Conservation (phyloP, 2,329 filamentous ascomycete genomes). For the Paradendryphiella salina region DNA sequence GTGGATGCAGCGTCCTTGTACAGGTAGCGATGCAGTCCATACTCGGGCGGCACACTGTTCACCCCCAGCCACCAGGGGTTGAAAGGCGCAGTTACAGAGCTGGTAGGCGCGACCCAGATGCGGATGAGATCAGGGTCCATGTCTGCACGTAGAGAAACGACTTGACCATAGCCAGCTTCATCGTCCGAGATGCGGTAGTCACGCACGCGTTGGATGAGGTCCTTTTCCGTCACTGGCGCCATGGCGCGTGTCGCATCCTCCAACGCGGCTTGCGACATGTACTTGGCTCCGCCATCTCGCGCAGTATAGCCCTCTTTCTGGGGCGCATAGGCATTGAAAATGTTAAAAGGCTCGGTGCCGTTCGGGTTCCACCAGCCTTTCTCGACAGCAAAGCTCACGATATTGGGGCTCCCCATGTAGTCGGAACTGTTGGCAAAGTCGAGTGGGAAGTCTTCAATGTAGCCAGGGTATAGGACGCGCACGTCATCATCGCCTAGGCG, state of each 20-base stretch:
- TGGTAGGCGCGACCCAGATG: constrained; percentile 43
- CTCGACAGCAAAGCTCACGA: constrained; percentile 43
- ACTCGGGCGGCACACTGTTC: constrained; percentile 35
- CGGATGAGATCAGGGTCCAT: constrained; percentile 40
- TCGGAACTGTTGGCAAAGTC: constrained; percentile 36
- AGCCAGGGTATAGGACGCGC: constrained; percentile 43
- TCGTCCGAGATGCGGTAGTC: constrained; percentile 45
- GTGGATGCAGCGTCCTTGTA: constrained; percentile 40
- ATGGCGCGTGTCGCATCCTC: constrained; percentile 48
- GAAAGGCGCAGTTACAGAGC: constrained; percentile 43
- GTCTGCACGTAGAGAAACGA: constrained; percentile 32
- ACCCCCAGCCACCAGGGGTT: constrained; percentile 45
- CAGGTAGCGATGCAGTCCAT: constrained; percentile 43
- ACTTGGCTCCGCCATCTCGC: constrained; percentile 44
- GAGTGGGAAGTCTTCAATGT: constrained; percentile 44
- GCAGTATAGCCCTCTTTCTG: constrained; percentile 36
- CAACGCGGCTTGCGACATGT: constrained; percentile 45
- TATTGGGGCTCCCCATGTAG: constrained; percentile 42
- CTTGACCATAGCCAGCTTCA: constrained; percentile 45
- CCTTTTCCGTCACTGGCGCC: constrained; percentile 55
- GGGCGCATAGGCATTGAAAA: constrained; percentile 43
- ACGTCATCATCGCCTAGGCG: constrained; percentile 38
- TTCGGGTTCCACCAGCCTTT: constrained; percentile 44
- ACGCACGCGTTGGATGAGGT: constrained; percentile 50
- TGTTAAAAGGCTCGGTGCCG: constrained; percentile 41